These are phyloP conservation scores for Aureobasidium leucospermi DNA, from an alignment of 2,329 filamentous ascomycete species.

Conservation along the genomic window DNA sequence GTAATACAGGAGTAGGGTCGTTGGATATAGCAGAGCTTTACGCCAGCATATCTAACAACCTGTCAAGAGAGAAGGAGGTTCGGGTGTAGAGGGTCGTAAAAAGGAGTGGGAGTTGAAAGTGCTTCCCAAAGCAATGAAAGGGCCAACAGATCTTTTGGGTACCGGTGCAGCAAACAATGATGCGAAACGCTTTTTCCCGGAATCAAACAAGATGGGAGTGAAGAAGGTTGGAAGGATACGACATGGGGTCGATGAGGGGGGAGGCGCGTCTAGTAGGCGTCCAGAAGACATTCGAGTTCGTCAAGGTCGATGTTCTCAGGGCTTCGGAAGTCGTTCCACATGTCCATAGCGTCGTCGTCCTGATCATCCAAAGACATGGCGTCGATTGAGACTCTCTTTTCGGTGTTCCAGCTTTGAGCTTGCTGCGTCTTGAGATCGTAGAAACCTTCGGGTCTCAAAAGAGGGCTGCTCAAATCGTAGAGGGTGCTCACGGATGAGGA, in stretches of 20 bases:
- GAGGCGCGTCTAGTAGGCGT: conserved; percentile 36
- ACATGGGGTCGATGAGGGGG: background rate
- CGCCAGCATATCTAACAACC: background rate
- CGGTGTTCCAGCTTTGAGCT: background rate
- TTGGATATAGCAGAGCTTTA: background rate
- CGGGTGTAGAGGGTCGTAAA: background rate
- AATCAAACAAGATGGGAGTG: background rate
- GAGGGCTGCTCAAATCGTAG: conserved; percentile 40
- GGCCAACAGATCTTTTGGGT: background rate
- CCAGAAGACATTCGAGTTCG: conserved; percentile 82
- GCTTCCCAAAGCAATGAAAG: background rate
- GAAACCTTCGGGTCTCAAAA: conserved; percentile 31
- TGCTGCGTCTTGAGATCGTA: conserved; percentile 11
- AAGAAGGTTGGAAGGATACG: background rate
- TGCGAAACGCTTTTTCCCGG: conserved; percentile 10
- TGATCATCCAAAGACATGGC: conserved; percentile 19
- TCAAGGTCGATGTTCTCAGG: conserved; percentile 88
- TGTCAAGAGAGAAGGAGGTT: background rate
- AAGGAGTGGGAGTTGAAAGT: background rate
- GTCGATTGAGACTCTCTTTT: conserved; percentile 14
- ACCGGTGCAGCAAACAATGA: background rate
- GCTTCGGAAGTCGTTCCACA: conserved; percentile 44
- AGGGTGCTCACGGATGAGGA: conserved; percentile 40
- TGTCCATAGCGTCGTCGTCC: conserved; percentile 24
- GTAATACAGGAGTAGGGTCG: background rate